Base-by-base conservation (phyloP, 2,329 filamentous ascomycete genomes). In the Exophiala aquamarina region DNA sequence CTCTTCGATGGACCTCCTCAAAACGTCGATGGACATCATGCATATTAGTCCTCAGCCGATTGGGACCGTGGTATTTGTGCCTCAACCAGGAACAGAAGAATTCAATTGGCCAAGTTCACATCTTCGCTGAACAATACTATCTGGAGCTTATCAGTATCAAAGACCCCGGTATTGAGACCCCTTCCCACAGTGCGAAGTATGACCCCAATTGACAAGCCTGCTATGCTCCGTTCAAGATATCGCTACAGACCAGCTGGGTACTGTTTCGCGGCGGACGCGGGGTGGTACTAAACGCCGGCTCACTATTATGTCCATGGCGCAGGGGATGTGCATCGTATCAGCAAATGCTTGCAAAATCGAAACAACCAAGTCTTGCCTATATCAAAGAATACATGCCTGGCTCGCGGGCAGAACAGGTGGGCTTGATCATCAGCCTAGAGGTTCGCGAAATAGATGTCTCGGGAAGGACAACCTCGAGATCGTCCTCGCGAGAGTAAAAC, bases 91-190 rank as follows among this genome's bases (percentile, higher is more conserved):
- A 54, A 15, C 61, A 64, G 35, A 50, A 51, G 20, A 39, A 40
- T 8, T 46, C 53, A 3, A 53, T 61, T 3, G 43, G 53, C 5
- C 44, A 40, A 14, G 29, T 65, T 5, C 61, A 61, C 33, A 33
- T 64, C 8, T 64, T 64, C 34, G 53, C 50, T 9, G 59, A 63
- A 41, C 62, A 64, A 36, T 56, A 28, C 47, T 60, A 57, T 37
- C 49, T 65, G 9, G 61, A 63, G 50, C 48, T 41, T 18, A 44
- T 53, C 28, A 28, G 36, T 6, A 49, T 33, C 3, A 33, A 35
- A 32, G 47, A 42, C 20, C n/a, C n/a, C 23, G 35, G 32, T 13
- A 14, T 20, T 8, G 49, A 41, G 13, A 31, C 20, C 2, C 34
- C n/a, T n/a, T n/a, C n/a, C n/a, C n/a, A n/a, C n/a, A n/a, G n/a